phyloP scores from a whole-genome alignment of 129 eudicot genomes.

The Dittrichia graveolens region DNA sequence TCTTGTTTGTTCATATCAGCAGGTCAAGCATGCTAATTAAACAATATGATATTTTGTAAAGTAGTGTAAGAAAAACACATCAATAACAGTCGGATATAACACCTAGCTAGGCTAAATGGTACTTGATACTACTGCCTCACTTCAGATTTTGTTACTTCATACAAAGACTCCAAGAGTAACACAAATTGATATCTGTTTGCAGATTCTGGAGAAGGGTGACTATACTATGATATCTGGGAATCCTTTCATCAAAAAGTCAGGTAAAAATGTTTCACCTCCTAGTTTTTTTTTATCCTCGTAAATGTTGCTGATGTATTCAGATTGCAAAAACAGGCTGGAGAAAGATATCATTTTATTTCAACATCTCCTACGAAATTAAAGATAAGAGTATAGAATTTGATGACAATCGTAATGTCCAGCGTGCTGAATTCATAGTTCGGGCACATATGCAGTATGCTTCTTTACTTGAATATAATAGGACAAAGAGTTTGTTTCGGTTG shows the following conservation, averaged over 20 bases:
- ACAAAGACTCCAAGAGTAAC: conserved; percentile 24
- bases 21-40: too few relatives aligned
- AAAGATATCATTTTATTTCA: conserved; percentile 95
- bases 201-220: conserved; percentile 93
- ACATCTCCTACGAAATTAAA: conserved; percentile 89
- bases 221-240: conserved; percentile 80
- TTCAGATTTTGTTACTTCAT: conserved; percentile 9
- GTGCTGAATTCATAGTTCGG: conserved; percentile 93
- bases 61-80: background rate
- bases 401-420: conserved; percentile 86
- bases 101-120: conserved; percentile 1
- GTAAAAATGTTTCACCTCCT: conserved; percentile 40
- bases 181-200: conserved; percentile 25
- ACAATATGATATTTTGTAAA: too few relatives aligned
- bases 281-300: conserved; percentile 1
- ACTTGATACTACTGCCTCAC: background rate
- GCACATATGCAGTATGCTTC: conserved; percentile 91
- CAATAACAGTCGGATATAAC: background rate
- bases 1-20: too few relatives aligned
- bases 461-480: conserved; percentile 24
- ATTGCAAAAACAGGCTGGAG: conserved; percentile 79
- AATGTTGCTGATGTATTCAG: conserved; percentile 22
- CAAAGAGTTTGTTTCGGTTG: conserved; percentile 15
- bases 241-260: conserved; percentile 86
- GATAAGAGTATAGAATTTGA: conserved; percentile 95